A percentile compares a stretch with the other conserved stretches of the same genome.
These are phyloP conservation scores for Glaciozyma antarctica DNA, from an alignment of 768 basidiomycete species.

Conservation along the genomic window DNA sequence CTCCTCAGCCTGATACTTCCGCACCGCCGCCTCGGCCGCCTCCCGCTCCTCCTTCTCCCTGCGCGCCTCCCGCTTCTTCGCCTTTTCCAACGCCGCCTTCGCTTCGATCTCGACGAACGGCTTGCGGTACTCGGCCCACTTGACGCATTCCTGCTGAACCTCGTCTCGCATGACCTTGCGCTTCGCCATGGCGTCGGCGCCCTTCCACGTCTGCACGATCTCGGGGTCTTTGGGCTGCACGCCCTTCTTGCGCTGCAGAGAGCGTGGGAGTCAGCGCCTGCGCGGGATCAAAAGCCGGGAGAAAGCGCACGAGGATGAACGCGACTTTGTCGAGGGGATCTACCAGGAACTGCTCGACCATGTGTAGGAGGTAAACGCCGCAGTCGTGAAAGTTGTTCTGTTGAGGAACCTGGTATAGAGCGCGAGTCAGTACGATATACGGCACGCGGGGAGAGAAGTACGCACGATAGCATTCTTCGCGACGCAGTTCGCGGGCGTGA, in stretches of 20 bases:
- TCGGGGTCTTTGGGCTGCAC: not conserved
- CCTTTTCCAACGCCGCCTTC: not conserved
- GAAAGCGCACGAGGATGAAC: not conserved
- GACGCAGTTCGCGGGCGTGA: conserved; percentile 32
- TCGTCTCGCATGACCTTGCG: not conserved
- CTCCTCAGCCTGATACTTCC: not conserved
- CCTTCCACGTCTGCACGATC: not conserved
- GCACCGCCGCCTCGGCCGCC: not conserved
- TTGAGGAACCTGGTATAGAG: conserved; percentile 58
- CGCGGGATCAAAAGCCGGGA: not conserved
- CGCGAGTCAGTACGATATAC: not conserved
- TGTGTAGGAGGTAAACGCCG: conserved; percentile 82
- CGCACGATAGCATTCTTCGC: conserved; percentile 42
- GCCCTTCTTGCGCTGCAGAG: not conserved
- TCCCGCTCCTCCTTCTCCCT: not conserved
- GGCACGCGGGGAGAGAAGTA: not conserved
- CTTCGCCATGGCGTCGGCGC: not conserved
- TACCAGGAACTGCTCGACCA: conserved; percentile 63
- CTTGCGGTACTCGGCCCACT: not conserved
- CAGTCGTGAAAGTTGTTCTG: conserved; percentile 90
- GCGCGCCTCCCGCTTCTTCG: not conserved
- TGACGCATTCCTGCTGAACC: not conserved
- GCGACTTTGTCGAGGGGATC: conserved; percentile 43
- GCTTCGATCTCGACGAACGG: not conserved
- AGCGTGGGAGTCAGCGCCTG: not conserved